Evolutionary conservation across 306 rosid species (phyloP), one percentile per base, ranked within the genome.

Genomic region (Delonix regia): DNA sequence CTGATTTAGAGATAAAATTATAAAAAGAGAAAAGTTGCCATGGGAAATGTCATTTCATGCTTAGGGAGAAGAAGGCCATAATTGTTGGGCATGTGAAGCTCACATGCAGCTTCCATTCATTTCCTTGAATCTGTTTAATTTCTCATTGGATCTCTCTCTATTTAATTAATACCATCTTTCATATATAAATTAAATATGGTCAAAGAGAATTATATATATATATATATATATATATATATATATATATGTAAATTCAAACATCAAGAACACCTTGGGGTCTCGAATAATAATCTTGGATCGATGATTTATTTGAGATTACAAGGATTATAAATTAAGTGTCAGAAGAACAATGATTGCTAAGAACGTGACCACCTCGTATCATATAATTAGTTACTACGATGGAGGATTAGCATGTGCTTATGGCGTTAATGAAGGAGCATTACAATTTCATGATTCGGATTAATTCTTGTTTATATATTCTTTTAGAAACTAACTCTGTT

Each of bases 281-380:
- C 11, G 41, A 60, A 60, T 28, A 34, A 2, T 34, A 28, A 9
- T 69, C 36, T 3, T 1, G 25, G 10, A 18, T 48, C 22, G 9
- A 16, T 16, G n/a, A n/a, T n/a, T n/a, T n/a, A n/a, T n/a, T n/a
- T n/a, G n/a, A n/a, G n/a, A 70, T 49, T 48, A 9, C 45, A 48
- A 70, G n/a, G 25, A 48, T 18, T 5, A n/a, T 18, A 18, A 15
- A 16, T 16, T 9, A n/a, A 24, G 30, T 19, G 71, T 15, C 13
- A 48, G 61, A 70, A 70, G 39, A 28, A 49, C 75, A 49, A 70
- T 70, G 75, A 70, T 70, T 70, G 39, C 27, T 48, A 49, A 18
- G 44, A 49, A 48, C 61, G 22, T 48, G 74, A 69, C 56, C 27
- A 48, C n/a, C 16, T 28, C 39, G 42, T 28, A 25, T 25, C 38